A percentile compares a stretch with the other conserved stretches of the same genome.
Conservation (phyloP, 495 filamentous ascomycete genomes). For the Penicillium herquei region DNA sequence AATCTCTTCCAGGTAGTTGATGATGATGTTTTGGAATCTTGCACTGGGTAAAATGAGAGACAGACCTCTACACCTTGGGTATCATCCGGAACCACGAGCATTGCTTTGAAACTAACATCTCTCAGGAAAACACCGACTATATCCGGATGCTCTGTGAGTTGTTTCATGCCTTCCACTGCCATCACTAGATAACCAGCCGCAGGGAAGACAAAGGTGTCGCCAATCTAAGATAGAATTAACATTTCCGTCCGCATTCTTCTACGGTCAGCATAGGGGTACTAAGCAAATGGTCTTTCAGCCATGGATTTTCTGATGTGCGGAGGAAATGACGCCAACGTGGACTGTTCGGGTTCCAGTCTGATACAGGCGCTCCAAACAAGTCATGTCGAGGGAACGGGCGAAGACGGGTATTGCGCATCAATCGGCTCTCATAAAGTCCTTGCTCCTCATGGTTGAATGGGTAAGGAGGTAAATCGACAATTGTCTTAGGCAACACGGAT, state of each 20-base stretch:
- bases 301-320: slow-evolving; percentile 28
- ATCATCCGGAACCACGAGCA: slow-evolving; percentile 15
- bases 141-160: slow-evolving; percentile 11
- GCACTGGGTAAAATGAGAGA: too few species aligned
- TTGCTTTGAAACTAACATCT: too few species aligned
- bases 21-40: too few species aligned
- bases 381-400: neutral
- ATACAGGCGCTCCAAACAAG: neutral
- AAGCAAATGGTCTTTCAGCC: slow-evolving; percentile 27
- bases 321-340: slow-evolving; percentile 28
- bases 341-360: slow-evolving; percentile 9
- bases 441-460: too few species aligned
- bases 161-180: slow-evolving; percentile 43
- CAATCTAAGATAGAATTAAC: too few species aligned
- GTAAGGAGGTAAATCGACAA: too few species aligned
- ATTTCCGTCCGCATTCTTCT: too few species aligned
- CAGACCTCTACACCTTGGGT: too few species aligned
- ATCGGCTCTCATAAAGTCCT: neutral
- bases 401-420: neutral
- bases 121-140: slow-evolving; percentile 30
- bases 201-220: slow-evolving; percentile 18
- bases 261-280: too few species aligned
- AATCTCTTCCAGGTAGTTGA: too few species aligned
- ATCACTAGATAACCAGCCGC: slow-evolving; percentile 47
- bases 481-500: too few species aligned